Evolutionary conservation across 2,329 filamentous ascomycete species (phyloP).

Genomic region (Cercospora beticola): DNA sequence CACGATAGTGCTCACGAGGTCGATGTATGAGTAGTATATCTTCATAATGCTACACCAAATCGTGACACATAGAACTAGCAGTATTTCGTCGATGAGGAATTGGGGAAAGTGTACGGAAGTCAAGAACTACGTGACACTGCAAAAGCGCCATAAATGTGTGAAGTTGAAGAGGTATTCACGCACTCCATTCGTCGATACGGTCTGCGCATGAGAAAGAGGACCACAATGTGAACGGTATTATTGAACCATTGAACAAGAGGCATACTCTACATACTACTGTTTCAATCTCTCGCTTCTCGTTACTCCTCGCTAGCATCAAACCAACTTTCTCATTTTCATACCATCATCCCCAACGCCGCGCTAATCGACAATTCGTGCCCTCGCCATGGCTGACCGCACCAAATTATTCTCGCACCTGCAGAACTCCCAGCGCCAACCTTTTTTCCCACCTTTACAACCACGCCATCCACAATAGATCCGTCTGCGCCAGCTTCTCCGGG

Average conservation of each 20-base stretch:
- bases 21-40: neutral
- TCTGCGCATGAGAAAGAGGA: neutral
- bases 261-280: neutral
- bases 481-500: conserved; percentile 81
- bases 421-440: neutral
- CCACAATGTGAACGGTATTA: neutral
- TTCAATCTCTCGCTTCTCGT: neutral
- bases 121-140: neutral
- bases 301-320: neutral
- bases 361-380: neutral
- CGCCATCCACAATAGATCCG: conserved; percentile 95
- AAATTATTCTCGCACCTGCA: neutral
- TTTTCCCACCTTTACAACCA: conserved; percentile 62
- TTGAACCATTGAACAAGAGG: neutral
- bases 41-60: neutral
- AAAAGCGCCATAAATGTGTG: neutral
- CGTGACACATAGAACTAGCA: neutral
- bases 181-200: neutral
- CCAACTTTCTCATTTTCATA: neutral
- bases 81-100: too few species aligned
- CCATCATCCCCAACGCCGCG: neutral
- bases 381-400: neutral
- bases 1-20: neutral
- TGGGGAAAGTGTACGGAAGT: neutral
- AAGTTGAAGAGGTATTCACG: neutral